Evolutionary conservation across 345 rosid species (phyloP).

Genomic region (Garcia nutans): DNA sequence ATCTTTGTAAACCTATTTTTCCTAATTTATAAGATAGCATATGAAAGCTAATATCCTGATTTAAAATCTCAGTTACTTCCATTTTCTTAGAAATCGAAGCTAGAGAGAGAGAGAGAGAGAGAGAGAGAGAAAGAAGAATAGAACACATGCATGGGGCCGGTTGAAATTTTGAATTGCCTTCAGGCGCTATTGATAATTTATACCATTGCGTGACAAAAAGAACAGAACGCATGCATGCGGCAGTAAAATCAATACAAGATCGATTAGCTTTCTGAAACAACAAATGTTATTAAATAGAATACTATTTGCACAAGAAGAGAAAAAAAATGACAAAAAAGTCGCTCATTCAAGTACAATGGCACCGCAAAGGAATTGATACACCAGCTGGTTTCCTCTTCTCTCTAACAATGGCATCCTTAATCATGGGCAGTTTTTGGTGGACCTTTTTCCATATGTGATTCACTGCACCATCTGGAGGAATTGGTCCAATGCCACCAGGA

Average conservation of each 20-base stretch:
- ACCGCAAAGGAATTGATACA: conserved; percentile 62
- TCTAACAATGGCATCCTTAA: conserved; percentile 68
- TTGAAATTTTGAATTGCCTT: too few relatives aligned
- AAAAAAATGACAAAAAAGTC: neutral
- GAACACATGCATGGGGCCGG: too few relatives aligned
- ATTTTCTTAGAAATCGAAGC: too few relatives aligned
- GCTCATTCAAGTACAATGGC: conserved; percentile 66
- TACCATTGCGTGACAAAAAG: neutral
- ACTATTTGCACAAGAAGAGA: neutral
- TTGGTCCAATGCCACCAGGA: conserved; percentile 65
- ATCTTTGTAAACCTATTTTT: too few relatives aligned
- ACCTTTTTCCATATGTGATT: conserved; percentile 88
- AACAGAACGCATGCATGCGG: neutral
- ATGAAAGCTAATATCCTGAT: neutral
- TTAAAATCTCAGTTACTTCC: too few relatives aligned
- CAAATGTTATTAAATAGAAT: neutral
- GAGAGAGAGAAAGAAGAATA: too few relatives aligned
- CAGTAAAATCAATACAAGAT: neutral
- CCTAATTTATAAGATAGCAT: too few relatives aligned
- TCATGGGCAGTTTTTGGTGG: conserved; percentile 64
- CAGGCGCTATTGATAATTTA: too few relatives aligned
- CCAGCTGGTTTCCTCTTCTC: conserved; percentile 74
- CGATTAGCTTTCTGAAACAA: neutral
- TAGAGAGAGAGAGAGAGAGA: too few relatives aligned
- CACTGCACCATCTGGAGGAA: conserved; percentile 74